These are phyloP conservation scores for Naganishia onofrii DNA, from an alignment of 768 basidiomycete genomes.

Conservation along the genomic window DNA sequence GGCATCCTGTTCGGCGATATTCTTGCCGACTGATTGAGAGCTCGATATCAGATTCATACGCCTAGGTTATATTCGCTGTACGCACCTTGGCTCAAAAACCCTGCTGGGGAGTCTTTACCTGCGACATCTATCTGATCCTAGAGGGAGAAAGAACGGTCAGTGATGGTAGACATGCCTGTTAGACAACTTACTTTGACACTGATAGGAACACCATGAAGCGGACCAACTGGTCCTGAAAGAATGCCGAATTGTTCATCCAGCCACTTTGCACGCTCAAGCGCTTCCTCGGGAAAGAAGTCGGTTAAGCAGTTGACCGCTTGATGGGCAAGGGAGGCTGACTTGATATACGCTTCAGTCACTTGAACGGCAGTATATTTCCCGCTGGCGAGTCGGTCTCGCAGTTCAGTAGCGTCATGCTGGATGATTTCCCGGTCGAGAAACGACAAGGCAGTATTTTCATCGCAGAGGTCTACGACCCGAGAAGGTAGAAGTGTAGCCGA, in stretches of 20 bases:
- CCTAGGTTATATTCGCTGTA: not conserved
- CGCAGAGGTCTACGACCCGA: not conserved
- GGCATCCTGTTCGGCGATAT: slow-evolving; percentile 7
- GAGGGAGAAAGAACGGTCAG: not conserved
- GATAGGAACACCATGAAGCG: slow-evolving; percentile 67
- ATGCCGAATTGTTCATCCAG: slow-evolving; percentile 46
- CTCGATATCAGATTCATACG: not conserved
- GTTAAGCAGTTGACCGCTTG: slow-evolving; percentile 65
- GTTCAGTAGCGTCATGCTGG: not conserved
- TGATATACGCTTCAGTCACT: slow-evolving; percentile 40
- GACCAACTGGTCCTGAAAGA: slow-evolving; percentile 47
- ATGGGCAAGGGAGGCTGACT: slow-evolving; percentile 42
- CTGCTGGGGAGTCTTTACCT: slow-evolving; percentile 2
- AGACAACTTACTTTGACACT: slow-evolving; percentile 62
- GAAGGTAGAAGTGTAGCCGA: not conserved
- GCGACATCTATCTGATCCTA: slow-evolving; percentile 11
- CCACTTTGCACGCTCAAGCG: slow-evolving; percentile 35
- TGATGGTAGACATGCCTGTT: not conserved
- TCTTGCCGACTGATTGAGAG: not conserved
- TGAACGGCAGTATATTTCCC: slow-evolving; percentile 34
- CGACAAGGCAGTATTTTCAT: not conserved
- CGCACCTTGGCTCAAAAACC: slow-evolving; percentile 16
- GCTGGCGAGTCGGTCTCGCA: slow-evolving; percentile 3
- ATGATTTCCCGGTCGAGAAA: slow-evolving; percentile 9
- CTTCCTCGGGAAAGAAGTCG: slow-evolving; percentile 63